A percentile compares a stretch with the other conserved stretches of the same genome.
Evolutionary conservation across 768 basidiomycete genomes (phyloP).

Genomic region (Podaxis rugospora): DNA sequence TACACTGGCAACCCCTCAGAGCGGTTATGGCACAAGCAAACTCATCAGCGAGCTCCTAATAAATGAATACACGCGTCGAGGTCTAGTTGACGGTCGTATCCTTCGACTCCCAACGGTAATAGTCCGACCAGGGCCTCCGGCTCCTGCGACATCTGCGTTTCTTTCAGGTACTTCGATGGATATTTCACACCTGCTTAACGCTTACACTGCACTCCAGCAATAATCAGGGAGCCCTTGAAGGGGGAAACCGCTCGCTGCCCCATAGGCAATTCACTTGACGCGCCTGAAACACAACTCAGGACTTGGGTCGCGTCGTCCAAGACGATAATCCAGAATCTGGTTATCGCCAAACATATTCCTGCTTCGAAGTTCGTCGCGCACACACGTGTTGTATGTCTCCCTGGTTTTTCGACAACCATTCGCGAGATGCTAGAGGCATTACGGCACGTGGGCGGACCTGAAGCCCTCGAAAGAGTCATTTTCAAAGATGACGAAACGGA

Average conservation of each 20-base stretch:
- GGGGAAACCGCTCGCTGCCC: slow-evolving; percentile 47
- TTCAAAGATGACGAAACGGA: slow-evolving; percentile 41
- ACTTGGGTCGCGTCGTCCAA: slow-evolving; percentile 48
- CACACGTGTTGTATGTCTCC: slow-evolving; percentile 52
- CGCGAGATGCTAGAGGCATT: slow-evolving; percentile 52
- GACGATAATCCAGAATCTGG: slow-evolving; percentile 50
- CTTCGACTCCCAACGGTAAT: slow-evolving; percentile 58
- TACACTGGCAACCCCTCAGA: slow-evolving; percentile 50
- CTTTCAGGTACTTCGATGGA: slow-evolving; percentile 39
- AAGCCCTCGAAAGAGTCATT: slow-evolving; percentile 40
- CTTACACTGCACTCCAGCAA: slow-evolving; percentile 22
- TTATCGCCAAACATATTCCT: slow-evolving; percentile 42
- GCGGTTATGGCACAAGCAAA: slow-evolving; percentile 56
- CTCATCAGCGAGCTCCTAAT: slow-evolving; percentile 50
- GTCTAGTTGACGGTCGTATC: slow-evolving; percentile 55
- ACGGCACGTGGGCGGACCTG: slow-evolving; percentile 44
- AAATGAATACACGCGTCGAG: slow-evolving; percentile 56
- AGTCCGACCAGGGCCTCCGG: slow-evolving; percentile 50
- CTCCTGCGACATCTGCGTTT: slow-evolving; percentile 52
- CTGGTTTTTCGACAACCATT: slow-evolving; percentile 55
- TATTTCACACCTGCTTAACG: neutral
- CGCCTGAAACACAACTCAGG: slow-evolving; percentile 40
- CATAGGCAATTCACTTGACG: slow-evolving; percentile 40
- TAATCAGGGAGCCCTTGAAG: slow-evolving; percentile 56
- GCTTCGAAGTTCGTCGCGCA: slow-evolving; percentile 35